Evolutionary conservation across 768 basidiomycete genomes (phyloP).

Genomic region (Russula sp.): DNA sequence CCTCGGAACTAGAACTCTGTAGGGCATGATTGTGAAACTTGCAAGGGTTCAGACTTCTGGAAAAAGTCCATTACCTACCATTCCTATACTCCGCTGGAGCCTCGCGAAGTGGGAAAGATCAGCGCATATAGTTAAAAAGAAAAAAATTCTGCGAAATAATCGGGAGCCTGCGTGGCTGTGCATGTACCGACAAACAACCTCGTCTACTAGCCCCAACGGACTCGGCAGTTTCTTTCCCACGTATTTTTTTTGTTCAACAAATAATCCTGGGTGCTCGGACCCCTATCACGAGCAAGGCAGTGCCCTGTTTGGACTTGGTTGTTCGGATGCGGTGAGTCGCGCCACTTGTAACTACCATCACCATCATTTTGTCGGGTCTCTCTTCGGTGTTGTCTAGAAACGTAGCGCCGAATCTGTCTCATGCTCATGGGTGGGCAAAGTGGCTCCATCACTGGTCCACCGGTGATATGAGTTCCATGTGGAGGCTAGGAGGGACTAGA

Average conservation of each 20-base stretch:
- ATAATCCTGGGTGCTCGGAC: slow-evolving; percentile 15
- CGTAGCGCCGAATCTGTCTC: background rate
- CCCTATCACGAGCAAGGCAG: background rate
- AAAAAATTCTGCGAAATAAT: background rate
- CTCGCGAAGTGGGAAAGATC: background rate
- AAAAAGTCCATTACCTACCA: background rate
- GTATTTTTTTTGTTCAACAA: background rate
- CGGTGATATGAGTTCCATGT: background rate
- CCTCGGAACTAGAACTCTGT: background rate
- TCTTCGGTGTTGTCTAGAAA: background rate
- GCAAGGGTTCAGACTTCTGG: no score
- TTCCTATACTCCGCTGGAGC: no score
- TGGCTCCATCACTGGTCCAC: background rate
- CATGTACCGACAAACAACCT: background rate
- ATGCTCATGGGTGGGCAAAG: background rate
- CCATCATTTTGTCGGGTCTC: background rate
- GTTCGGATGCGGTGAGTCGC: background rate
- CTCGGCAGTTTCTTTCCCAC: background rate
- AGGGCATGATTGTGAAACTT: background rate
- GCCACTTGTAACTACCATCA: slow-evolving; percentile 7
- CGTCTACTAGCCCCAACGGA: background rate
- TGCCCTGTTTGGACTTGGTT: background rate
- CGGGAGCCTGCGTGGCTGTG: background rate
- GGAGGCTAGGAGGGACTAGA: background rate
- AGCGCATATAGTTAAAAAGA: background rate